Percentiles rank a stretch among this genome's conserved stretches.
phyloP scores from a whole-genome alignment of 1,139 yeast genomes.

The Blastobotrys serpentis region DNA sequence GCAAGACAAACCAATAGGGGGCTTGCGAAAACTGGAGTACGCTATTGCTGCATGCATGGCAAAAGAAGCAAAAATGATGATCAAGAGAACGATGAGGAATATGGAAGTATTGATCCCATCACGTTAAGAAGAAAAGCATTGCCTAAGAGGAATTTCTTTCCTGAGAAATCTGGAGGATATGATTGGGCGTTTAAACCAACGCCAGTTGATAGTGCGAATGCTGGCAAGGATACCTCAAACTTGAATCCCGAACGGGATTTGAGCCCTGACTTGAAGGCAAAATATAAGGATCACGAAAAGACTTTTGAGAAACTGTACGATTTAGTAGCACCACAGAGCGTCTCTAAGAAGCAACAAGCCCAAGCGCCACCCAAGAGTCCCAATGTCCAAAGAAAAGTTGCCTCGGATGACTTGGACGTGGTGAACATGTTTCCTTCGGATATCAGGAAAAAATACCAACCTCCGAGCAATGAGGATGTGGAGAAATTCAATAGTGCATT shows the following conservation, averaged over 20 bases:
- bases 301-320: not conserved
- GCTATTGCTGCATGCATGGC: too few relatives aligned
- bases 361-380: too few relatives aligned
- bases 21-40: too few relatives aligned
- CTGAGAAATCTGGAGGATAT: not conserved
- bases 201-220: not conserved
- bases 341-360: too few relatives aligned
- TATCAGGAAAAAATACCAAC: constrained; percentile 18
- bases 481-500: constrained; percentile 42
- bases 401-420: constrained; percentile 21
- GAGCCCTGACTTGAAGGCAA: constrained; percentile 1
- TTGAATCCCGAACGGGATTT: constrained; percentile 8
- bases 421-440: constrained; percentile 26
- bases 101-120: constrained; percentile 16
- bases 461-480: constrained; percentile 3
- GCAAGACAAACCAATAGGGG: too few relatives aligned
- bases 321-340: not conserved
- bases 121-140: constrained; percentile 10
- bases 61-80: not conserved
- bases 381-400: too few relatives aligned
- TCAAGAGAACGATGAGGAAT: constrained; percentile 6
- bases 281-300: constrained; percentile 11
- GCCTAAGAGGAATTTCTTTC: not conserved
- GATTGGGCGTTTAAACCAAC: not conserved
- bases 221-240: not conserved